Conservation (phyloP, 202 grass and related monocot genomes). For the Alloteropsis angusta region DNA sequence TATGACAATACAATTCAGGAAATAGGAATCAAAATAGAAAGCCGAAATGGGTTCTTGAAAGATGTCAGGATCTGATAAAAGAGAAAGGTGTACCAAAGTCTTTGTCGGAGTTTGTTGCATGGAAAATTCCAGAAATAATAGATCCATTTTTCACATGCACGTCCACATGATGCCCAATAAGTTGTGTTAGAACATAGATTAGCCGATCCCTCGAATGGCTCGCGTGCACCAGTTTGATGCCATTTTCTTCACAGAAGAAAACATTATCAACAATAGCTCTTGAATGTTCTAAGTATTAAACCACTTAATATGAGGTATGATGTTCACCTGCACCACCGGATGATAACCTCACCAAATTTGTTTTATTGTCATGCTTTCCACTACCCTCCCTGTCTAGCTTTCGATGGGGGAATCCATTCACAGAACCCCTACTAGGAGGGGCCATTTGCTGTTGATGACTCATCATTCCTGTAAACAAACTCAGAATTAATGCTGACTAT, state of each 20-base stretch:
- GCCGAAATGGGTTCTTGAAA: background rate
- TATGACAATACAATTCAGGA: background rate
- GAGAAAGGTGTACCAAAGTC: constrained; percentile 62
- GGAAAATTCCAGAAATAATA: constrained; percentile 92
- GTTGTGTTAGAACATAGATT: constrained; percentile 60
- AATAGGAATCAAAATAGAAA: background rate
- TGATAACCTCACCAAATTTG: constrained; percentile 26
- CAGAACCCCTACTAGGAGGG: constrained; percentile 40
- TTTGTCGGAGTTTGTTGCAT: constrained; percentile 78
- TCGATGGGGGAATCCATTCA: constrained; percentile 50
- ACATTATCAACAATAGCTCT: constrained; percentile 19
- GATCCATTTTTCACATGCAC: constrained; percentile 95
- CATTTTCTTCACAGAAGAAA: constrained; percentile 45
- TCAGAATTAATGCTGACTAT: background rate
- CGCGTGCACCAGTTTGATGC: constrained; percentile 39
- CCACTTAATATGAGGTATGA: background rate
- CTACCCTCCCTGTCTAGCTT: constrained; percentile 59
- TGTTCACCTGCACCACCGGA: constrained; percentile 37
- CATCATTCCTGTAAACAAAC: constrained; percentile 47
- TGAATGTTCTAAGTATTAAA: background rate
- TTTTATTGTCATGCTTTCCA: constrained; percentile 45
- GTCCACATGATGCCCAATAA: constrained; percentile 77
- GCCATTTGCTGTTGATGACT: constrained; percentile 55
- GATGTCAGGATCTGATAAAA: background rate
- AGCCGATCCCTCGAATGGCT: constrained; percentile 63